These are phyloP conservation scores for Xylariaceae sp. DNA, from an alignment of 2,329 filamentous ascomycete species.

Conservation along the genomic window DNA sequence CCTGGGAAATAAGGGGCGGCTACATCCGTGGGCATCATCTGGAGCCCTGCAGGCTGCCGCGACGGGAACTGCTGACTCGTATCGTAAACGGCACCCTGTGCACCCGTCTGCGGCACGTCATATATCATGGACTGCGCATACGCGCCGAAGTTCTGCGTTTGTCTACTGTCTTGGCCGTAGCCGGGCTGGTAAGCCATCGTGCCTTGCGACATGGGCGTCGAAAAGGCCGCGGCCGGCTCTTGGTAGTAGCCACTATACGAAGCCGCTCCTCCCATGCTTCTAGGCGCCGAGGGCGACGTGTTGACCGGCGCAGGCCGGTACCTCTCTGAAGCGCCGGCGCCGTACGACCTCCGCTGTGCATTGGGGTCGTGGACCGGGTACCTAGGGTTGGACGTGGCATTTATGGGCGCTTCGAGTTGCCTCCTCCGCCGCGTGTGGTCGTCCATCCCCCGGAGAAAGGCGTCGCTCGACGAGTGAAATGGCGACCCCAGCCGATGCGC, in stretches of 20 bases:
- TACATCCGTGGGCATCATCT: slow-evolving; percentile 61
- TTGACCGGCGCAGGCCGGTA: slow-evolving; percentile 42
- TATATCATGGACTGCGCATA: slow-evolving; percentile 71
- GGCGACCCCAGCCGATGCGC: slow-evolving; percentile 56
- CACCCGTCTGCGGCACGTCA: slow-evolving; percentile 58
- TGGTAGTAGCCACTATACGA: slow-evolving; percentile 54
- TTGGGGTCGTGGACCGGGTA: slow-evolving; percentile 44
- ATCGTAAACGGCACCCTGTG: slow-evolving; percentile 65
- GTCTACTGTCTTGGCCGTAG: slow-evolving; percentile 56
- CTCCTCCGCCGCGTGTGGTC: slow-evolving; percentile 65
- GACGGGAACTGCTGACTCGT: slow-evolving; percentile 65
- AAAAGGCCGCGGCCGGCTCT: slow-evolving; percentile 43
- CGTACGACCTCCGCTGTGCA: slow-evolving; percentile 39
- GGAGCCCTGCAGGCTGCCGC: slow-evolving; percentile 69
- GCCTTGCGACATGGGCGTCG: slow-evolving; percentile 48
- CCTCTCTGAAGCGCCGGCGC: slow-evolving; percentile 40
- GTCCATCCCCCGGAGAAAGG: slow-evolving; percentile 64
- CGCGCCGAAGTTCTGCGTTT: slow-evolving; percentile 45
- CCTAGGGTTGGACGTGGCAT: slow-evolving; percentile 49
- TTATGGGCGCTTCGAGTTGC: slow-evolving; percentile 65
- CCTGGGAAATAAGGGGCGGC: slow-evolving; percentile 68
- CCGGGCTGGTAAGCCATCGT: slow-evolving; percentile 49
- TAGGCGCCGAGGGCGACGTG: slow-evolving; percentile 38
- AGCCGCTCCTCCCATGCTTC: slow-evolving; percentile 48
- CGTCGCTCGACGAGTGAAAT: slow-evolving; percentile 45